Conservation (phyloP, 257 asterid species). For the Orobanche coerulescens region DNA sequence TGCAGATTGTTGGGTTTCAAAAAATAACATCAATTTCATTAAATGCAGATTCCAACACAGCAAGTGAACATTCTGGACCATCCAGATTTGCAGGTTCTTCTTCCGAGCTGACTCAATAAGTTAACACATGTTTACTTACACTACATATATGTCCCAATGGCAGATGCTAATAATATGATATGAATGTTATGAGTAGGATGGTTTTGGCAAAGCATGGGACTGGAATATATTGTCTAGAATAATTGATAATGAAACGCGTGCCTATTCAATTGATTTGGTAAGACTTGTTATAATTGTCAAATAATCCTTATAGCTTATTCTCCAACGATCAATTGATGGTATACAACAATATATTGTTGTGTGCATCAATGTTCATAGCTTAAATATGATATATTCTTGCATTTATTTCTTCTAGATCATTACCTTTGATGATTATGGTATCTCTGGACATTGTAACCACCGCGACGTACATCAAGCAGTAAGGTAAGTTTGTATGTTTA, state of each 20-base stretch:
- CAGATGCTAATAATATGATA: constrained; percentile 20
- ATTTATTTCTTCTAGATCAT: constrained; percentile 46
- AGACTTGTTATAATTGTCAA: constrained; percentile 19
- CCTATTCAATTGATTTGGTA: constrained; percentile 56
- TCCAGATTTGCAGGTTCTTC: constrained; percentile 74
- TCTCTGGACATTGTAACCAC: constrained; percentile 81
- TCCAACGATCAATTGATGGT: background rate
- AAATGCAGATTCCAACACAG: constrained; percentile 54
- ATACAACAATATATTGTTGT: background rate
- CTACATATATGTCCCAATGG: background rate
- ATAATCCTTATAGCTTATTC: background rate
- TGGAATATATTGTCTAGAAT: constrained; percentile 42
- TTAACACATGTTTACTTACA: constrained; percentile 15
- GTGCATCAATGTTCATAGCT: background rate
- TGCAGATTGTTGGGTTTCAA: constrained; percentile 9
- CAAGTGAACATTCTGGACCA: constrained; percentile 77
- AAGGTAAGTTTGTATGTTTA: constrained; percentile 33
- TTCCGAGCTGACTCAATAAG: constrained; percentile 8
- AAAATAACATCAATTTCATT: constrained; percentile 8
- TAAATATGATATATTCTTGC: background rate
- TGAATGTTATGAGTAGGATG: constrained; percentile 51
- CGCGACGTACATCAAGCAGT: constrained; percentile 50
- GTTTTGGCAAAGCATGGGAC: constrained; percentile 71
- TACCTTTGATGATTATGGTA: constrained; percentile 74
- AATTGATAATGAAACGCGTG: constrained; percentile 41